Evolutionary conservation across 495 filamentous ascomycete species (phyloP).

Genomic region (Annulohypoxylon stygium): DNA sequence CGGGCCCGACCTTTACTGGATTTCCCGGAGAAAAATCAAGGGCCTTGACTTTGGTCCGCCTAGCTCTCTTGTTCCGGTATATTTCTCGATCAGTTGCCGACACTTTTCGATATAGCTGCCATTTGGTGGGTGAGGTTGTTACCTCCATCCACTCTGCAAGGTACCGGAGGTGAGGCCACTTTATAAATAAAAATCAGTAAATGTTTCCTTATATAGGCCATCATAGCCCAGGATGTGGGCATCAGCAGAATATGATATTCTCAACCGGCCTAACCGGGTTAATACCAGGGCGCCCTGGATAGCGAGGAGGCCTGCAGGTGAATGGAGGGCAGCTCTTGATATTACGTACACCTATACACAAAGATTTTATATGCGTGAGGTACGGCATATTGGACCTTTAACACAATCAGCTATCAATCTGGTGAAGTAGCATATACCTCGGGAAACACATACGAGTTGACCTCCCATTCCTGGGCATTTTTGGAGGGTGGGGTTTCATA

Average conservation of each 20-base stretch:
- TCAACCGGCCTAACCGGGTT: not conserved
- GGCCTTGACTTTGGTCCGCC: constrained; percentile 30
- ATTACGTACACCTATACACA: constrained; percentile 16
- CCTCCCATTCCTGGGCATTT: constrained; percentile 27
- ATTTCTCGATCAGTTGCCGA: not conserved
- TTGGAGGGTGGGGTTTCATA: constrained; percentile 5
- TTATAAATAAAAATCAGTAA: not conserved
- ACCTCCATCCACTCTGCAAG: constrained; percentile 45
- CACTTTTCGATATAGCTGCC: constrained; percentile 26
- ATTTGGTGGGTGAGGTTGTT: constrained; percentile 42
- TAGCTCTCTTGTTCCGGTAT: constrained; percentile 27
- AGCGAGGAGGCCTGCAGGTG: not conserved
- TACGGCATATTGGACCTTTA: constrained; percentile 33
- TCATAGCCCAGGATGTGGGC: too few relatives aligned
- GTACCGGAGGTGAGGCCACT: constrained; percentile 42
- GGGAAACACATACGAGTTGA: constrained; percentile 31
- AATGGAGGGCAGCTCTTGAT: not conserved
- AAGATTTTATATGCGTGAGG: constrained; percentile 29
- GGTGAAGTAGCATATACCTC: not conserved
- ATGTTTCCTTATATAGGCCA: not conserved
- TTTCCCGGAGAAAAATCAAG: constrained; percentile 31
- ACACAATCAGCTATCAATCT: constrained; percentile 17
- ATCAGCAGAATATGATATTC: not conserved
- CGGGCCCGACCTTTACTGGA: not conserved
- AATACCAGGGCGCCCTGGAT: not conserved